Evolutionary conservation across 257 asterid genomes (phyloP).

Genomic region (Nicotiana sylvestris): DNA sequence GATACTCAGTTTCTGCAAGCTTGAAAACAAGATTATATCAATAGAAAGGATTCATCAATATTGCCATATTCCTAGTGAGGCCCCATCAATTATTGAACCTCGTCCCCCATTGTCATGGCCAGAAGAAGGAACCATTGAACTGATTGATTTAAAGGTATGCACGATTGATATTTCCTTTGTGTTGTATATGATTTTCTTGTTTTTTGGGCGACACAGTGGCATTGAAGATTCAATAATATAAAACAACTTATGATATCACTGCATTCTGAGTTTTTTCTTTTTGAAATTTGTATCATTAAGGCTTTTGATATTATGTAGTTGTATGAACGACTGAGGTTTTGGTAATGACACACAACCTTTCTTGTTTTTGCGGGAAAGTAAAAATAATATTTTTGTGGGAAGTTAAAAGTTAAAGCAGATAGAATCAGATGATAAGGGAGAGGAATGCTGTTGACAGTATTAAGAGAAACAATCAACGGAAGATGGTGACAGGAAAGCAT

Average conservation of each 20-base stretch:
- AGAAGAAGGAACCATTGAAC: slow-evolving; percentile 71
- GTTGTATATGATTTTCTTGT: slow-evolving; percentile 8
- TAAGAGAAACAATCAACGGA: background rate
- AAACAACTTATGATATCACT: background rate
- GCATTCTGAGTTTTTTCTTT: background rate
- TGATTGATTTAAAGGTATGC: slow-evolving; percentile 80
- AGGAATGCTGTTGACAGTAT: slow-evolving; percentile 1
- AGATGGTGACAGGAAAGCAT: slow-evolving; percentile 1
- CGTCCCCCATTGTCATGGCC: slow-evolving; percentile 88
- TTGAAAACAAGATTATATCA: slow-evolving; percentile 93
- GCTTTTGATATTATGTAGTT: background rate
- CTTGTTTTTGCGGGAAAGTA: background rate
- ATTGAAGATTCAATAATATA: background rate
- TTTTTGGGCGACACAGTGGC: background rate
- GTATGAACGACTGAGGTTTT: background rate
- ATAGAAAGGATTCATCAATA: slow-evolving; percentile 96
- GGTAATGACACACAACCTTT: background rate
- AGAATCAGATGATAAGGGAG: background rate
- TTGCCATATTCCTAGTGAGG: slow-evolving; percentile 92
- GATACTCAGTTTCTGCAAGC: slow-evolving; percentile 99
- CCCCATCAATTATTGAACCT: slow-evolving; percentile 65
- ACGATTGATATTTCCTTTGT: background rate
- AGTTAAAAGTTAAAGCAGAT: background rate
- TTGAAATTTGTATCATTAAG: background rate
- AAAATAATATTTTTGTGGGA: background rate